Base-by-base conservation (phyloP, 164 flowering plant species). In the Chimonanthus salicifolius region DNA sequence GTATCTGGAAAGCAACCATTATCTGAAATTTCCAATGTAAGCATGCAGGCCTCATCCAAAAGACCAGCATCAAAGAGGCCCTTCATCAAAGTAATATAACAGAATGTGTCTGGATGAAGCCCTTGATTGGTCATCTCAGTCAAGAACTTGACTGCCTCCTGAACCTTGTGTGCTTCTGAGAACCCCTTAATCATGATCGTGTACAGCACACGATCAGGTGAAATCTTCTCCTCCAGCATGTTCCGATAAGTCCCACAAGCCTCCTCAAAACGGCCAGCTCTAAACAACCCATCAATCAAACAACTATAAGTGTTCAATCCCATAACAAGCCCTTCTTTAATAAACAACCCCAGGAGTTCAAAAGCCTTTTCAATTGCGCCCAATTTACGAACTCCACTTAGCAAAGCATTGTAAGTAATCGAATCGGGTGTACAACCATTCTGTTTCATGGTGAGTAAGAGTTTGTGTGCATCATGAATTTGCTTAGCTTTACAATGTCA, bases 21-120 rank as follows among this genome's bases (percentile, higher is more conserved):
- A 70, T 78, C 72, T 1, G 89, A 90, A 71, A 92, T 88, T 80
- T 92, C 92, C 64, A 87, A 82, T 9, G 4, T 54, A 10, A 51
- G 58, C 49, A 79, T 74, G 15, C 68, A 79, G 51, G 97, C 96
- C 71, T 83, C 45, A 49, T 83, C 85, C 73, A 92, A 76, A 73
- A 87, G 85, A 60, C 96, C 94, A 69, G 66, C 6, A 71, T 91
- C 88, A 83, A 96, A 92, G 47, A 89, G 83, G 51, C 92, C 94
- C 80, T 90, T 91, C 44, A 95, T 91, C 68, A 92, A 50, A 71
- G 90, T 87, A 79, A 91, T 95, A 68, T 95, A 92, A 75, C 94
- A 91, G 67, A 77, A 78, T 0, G 90, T 83, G 81, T 91, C 54
- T 78, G 79, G 13, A 89, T 15, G 50, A 92, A 96, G 76, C 76